phyloP scores from a whole-genome alignment of 164 flowering plant species.

The Aristolochia californica region DNA sequence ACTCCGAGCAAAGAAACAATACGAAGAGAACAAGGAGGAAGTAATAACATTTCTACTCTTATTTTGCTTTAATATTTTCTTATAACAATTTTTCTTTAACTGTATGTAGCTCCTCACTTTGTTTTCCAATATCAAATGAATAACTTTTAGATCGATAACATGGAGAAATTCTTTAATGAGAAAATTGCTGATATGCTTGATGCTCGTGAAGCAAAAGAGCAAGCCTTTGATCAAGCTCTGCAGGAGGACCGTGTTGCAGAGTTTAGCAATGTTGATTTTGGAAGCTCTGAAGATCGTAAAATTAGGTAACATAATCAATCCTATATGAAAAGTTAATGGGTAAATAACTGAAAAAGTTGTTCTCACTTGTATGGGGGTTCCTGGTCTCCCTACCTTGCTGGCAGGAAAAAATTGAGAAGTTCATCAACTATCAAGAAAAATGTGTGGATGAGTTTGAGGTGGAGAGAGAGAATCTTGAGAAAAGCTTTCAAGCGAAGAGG shows the following conservation, averaged over 20 bases:
- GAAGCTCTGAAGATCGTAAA: slow-evolving; percentile 27
- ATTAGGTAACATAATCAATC: slow-evolving; percentile 30
- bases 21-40: slow-evolving; percentile 74
- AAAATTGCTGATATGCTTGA: slow-evolving; percentile 39
- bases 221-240: slow-evolving; percentile 45
- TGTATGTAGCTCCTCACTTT: neutral
- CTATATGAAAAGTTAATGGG: neutral
- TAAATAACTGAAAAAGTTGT: neutral
- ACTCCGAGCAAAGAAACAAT: slow-evolving; percentile 48
- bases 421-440: slow-evolving; percentile 36
- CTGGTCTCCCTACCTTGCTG: slow-evolving; percentile 12
- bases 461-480: slow-evolving; percentile 41
- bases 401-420: slow-evolving; percentile 30
- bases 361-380: too few species aligned
- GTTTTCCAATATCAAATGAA: neutral
- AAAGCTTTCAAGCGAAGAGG: slow-evolving; percentile 30
- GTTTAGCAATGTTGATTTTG: slow-evolving; percentile 22
- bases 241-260: slow-evolving; percentile 47
- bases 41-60: slow-evolving; percentile 18
- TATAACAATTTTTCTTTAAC: too few species aligned
- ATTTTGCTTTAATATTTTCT: neutral
- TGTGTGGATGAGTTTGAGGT: slow-evolving; percentile 46
- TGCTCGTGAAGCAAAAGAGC: slow-evolving; percentile 42
- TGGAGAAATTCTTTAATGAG: slow-evolving; percentile 61
- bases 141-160: slow-evolving; percentile 51